These are phyloP conservation scores for Penicillium hesseltinei DNA, from an alignment of 2,329 filamentous ascomycete species.

Conservation along the genomic window DNA sequence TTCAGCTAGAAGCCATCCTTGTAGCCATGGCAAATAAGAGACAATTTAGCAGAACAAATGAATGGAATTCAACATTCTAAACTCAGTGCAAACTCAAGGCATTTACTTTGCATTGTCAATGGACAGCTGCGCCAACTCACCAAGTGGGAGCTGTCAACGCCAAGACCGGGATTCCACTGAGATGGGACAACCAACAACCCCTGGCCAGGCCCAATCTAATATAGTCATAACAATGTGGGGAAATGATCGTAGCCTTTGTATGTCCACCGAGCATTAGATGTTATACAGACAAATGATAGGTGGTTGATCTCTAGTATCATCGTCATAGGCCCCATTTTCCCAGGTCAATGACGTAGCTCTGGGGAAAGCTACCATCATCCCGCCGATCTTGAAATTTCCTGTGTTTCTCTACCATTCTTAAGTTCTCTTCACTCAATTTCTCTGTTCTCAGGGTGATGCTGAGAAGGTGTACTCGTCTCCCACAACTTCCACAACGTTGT, in stretches of 20 bases:
- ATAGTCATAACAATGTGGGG: slow-evolving; percentile 10
- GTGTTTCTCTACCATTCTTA: not conserved
- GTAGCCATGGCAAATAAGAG: not conserved
- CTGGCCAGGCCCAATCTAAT: not conserved
- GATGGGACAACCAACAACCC: not conserved
- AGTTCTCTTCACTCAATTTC: not conserved
- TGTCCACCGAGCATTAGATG: not conserved
- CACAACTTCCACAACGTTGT: not conserved
- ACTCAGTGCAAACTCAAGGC: too few relatives aligned
- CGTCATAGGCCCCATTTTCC: slow-evolving; percentile 23
- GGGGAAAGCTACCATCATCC: slow-evolving; percentile 14
- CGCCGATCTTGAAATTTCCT: not conserved
- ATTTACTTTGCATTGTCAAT: not conserved
- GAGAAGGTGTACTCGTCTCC: not conserved
- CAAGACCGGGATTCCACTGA: not conserved
- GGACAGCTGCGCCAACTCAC: not conserved
- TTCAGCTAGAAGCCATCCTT: too few relatives aligned
- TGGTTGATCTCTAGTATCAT: slow-evolving; percentile 6
- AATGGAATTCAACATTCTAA: too few relatives aligned
- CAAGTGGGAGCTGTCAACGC: not conserved
- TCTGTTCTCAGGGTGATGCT: not conserved
- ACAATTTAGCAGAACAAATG: too few relatives aligned
- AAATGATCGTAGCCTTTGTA: not conserved
- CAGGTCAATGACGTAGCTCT: slow-evolving; percentile 25
- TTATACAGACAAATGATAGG: not conserved